Evolutionary conservation across 495 filamentous ascomycete species (phyloP).

Genomic region (Hypomontagnella monticulosa): DNA sequence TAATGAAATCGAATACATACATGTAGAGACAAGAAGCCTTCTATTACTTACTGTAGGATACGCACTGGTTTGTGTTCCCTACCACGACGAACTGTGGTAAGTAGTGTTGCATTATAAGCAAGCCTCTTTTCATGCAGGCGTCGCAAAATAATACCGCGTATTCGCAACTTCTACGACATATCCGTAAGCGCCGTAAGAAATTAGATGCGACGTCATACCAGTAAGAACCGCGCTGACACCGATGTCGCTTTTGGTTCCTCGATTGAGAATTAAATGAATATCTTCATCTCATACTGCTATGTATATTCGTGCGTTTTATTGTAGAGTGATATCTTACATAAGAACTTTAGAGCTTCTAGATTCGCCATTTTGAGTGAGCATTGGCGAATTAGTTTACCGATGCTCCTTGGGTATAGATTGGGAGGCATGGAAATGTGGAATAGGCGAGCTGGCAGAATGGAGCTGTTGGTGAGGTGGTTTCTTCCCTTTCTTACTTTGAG

Average conservation of each 20-base stretch:
- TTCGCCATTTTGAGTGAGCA: background rate
- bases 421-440: no score
- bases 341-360: no score
- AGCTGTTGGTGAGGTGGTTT: no score
- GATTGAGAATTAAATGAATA: background rate
- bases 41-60: no score
- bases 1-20: constrained; percentile 12
- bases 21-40: no score
- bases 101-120: constrained; percentile 9
- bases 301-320: background rate
- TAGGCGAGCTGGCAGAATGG: no score
- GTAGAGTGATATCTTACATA: constrained; percentile 2
- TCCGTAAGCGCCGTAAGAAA: constrained; percentile 28
- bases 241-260: background rate
- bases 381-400: background rate
- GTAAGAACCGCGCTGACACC: background rate
- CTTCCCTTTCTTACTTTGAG: no score
- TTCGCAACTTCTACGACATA: background rate
- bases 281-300: background rate
- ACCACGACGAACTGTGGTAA: background rate
- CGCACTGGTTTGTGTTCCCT: background rate
- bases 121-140: constrained; percentile 16
- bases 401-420: no score
- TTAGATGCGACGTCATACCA: constrained; percentile 24
- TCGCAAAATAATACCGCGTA: constrained; percentile 16